These are phyloP conservation scores for Lotus japonicus DNA, from an alignment of 306 rosid genomes.

Conservation along the genomic window DNA sequence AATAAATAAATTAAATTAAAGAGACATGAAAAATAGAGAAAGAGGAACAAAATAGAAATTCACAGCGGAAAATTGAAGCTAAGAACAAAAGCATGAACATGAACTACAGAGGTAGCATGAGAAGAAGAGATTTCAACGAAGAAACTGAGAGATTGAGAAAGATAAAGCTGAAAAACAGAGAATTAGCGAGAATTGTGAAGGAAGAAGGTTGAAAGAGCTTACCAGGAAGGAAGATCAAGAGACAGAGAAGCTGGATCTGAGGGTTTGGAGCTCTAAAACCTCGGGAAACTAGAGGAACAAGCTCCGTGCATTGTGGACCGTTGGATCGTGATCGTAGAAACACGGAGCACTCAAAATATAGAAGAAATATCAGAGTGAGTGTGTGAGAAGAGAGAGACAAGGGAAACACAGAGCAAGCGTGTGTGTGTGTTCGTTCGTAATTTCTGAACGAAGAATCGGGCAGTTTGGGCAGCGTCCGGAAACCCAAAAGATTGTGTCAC, in stretches of 20 bases:
- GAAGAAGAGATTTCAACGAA: neutral
- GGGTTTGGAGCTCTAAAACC: slow-evolving; percentile 41
- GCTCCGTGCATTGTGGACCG: slow-evolving; percentile 59
- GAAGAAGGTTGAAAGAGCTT: slow-evolving; percentile 18
- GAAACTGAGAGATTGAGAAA: neutral
- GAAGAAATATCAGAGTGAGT: slow-evolving; percentile 44
- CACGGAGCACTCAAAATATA: slow-evolving; percentile 37
- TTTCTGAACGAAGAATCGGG: slow-evolving; percentile 56
- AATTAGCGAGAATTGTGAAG: slow-evolving; percentile 1
- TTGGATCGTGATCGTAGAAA: slow-evolving; percentile 59
- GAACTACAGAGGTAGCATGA: neutral
- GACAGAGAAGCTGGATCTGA: slow-evolving; percentile 41
- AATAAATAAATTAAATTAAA: neutral
- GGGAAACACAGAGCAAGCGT: slow-evolving; percentile 36
- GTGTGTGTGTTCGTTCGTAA: slow-evolving; percentile 60
- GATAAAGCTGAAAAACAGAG: neutral
- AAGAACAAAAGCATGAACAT: neutral
- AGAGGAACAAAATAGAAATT: neutral
- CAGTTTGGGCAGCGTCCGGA: slow-evolving; percentile 41
- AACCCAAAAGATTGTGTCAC: neutral
- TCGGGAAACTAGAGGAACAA: slow-evolving; percentile 26
- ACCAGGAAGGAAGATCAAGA: slow-evolving; percentile 57
- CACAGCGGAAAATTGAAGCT: neutral
- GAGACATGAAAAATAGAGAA: neutral
- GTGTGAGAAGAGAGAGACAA: slow-evolving; percentile 23